Evolutionary conservation across 2,329 filamentous ascomycete genomes (phyloP), one percentile per base, ranked within the genome.

Genomic region (Clarireedia homoeocarpa): DNA sequence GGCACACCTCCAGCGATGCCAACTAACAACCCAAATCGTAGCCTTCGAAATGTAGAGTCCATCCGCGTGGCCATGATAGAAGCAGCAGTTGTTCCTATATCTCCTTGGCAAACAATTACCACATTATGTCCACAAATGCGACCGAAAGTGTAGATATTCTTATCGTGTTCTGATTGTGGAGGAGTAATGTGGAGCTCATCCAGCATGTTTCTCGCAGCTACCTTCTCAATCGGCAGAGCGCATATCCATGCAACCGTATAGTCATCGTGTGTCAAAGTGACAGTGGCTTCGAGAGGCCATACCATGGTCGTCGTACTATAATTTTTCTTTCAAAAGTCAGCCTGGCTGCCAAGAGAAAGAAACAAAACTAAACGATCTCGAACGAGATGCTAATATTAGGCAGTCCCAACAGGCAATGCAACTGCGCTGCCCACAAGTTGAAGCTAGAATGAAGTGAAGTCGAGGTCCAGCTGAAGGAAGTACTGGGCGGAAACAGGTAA

Each of bases 1-100:
- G 63, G 55, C 27, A 64, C 49, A 27, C 64, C 66, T 23, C 63
- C 60, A 7, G 70, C 73, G 34, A 76, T 72, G 24, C 73, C 73
- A 1, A 77, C 72, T 65, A 77, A 68, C 2, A 77, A 63, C 2
- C 67, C 69, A 39, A 75, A 65, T 20, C 60, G 65, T 48, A 74
- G 71, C 30, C 57, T 58, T 5, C 62, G 62, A 55, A 73, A 74
- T 4, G 65, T 64, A 7, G 57, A 47, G 6, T 58, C 51, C 63
- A 73, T 68, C 14, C 65, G 58, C 20, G 60, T 63, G 2, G 67
- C 68, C 2, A 69, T 66, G 2, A 60, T 58, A 12, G 71, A 68
- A 1, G 71, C 68, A 2, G 68, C 52, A 52, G 56, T 68, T 6
- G 56, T 73, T 12, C 72, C 72, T 6, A n/a, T 23, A 44, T n/a